phyloP scores from a whole-genome alignment of 2,329 filamentous ascomycete species.

The Aspergillus aculeatus region DNA sequence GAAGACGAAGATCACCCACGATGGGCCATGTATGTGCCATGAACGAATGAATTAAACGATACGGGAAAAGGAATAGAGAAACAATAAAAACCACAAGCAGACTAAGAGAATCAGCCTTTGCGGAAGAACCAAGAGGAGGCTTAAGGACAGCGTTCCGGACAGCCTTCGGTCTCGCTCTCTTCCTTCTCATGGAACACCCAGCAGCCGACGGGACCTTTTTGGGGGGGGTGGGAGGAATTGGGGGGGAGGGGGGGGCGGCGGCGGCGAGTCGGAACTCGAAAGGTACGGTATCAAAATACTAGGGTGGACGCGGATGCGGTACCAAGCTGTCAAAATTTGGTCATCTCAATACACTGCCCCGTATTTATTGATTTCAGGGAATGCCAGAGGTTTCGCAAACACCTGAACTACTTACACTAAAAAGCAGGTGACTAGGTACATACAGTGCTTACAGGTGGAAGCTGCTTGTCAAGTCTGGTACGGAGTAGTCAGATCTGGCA shows the following conservation, averaged over 20 bases:
- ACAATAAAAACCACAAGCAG: constrained; percentile 9
- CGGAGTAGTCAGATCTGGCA: no score
- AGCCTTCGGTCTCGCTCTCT: neutral
- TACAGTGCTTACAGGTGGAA: neutral
- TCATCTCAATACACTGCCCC: neutral
- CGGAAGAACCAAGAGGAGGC: constrained; percentile 4
- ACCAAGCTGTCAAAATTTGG: neutral
- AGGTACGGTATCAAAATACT: neutral
- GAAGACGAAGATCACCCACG: constrained; percentile 12
- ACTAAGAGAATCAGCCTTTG: constrained; percentile 3
- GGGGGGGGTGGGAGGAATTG: neutral
- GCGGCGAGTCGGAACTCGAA: neutral
- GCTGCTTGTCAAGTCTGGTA: neutral
- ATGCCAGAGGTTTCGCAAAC: neutral
- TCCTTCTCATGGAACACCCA: neutral
- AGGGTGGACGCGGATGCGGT: neutral
- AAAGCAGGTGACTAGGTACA: neutral
- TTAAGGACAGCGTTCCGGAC: constrained; percentile 5
- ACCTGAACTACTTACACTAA: neutral
- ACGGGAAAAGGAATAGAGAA: constrained; percentile 9
- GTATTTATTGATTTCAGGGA: neutral
- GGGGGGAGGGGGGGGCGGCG: neutral
- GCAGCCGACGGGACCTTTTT: constrained; percentile 2
- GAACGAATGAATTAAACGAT: constrained; percentile 14
- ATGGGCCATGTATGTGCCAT: constrained; percentile 19